phyloP scores from a whole-genome alignment of 2,329 filamentous ascomycete species.

The Aureobasidium zeae region DNA sequence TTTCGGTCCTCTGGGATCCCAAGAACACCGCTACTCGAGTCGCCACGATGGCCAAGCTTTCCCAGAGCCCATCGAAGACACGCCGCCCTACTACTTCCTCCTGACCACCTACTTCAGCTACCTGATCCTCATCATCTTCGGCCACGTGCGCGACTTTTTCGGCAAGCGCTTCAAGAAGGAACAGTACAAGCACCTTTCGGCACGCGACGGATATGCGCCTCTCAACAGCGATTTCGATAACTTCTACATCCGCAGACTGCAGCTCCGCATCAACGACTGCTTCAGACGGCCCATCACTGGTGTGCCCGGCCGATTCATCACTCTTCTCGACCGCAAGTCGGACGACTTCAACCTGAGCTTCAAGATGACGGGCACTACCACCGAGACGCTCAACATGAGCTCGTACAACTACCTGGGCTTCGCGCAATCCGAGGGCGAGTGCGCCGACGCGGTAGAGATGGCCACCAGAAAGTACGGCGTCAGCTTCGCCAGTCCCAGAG shows the following conservation, averaged over 20 bases:
- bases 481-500: constrained; percentile 68
- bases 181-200: constrained; percentile 75
- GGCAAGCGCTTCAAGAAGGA: constrained; percentile 87
- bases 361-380: constrained; percentile 78
- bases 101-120: constrained; percentile 98
- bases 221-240: constrained; percentile 98
- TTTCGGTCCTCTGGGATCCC: constrained; percentile 75
- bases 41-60: constrained; percentile 74
- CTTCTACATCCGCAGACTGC: constrained; percentile 88
- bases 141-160: constrained; percentile 94
- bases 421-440: constrained; percentile 92
- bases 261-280: constrained; percentile 92
- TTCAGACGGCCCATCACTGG: constrained; percentile 88
- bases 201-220: constrained; percentile 82
- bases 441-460: constrained; percentile 85
- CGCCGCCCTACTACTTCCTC: constrained; percentile 93
- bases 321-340: constrained; percentile 79
- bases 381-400: constrained; percentile 95
- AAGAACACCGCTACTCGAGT: constrained; percentile 80
- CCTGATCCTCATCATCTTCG: constrained; percentile 87
- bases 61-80: constrained; percentile 78
- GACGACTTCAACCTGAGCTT: constrained; percentile 89
- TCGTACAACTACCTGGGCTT: constrained; percentile 99
- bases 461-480: constrained; percentile 78
- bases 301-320: constrained; percentile 89